Conservation (phyloP, 805 yeast genomes). For the Candida railenensis region DNA sequence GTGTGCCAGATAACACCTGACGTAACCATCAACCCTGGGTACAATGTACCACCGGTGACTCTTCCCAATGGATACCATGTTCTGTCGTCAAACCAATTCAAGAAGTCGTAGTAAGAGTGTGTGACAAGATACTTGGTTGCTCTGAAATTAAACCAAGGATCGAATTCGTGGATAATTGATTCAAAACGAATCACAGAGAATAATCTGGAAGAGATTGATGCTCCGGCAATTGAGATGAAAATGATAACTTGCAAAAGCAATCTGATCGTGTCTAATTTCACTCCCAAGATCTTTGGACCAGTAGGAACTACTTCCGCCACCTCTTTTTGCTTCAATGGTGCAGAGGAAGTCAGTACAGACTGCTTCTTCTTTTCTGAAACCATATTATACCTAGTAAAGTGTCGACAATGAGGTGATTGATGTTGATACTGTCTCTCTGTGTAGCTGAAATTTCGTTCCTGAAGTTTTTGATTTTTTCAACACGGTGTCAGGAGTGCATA, state of each 20-base stretch:
- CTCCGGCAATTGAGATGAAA: conserved; percentile 78
- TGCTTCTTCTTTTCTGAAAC: neutral
- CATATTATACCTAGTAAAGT: neutral
- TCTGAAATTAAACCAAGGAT: conserved; percentile 94
- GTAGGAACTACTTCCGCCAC: neutral
- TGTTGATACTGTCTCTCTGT: neutral
- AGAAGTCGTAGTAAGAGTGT: conserved; percentile 82
- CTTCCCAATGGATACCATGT: conserved; percentile 99
- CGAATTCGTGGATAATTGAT: conserved; percentile 95
- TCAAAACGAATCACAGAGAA: conserved; percentile 97
- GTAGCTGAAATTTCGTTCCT: neutral
- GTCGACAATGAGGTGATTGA: neutral
- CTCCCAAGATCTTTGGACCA: conserved; percentile 23
- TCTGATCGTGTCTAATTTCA: conserved; percentile 36
- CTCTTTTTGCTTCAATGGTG: neutral
- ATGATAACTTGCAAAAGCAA: conserved; percentile 62
- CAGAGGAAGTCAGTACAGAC: neutral
- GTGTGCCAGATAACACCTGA: conserved; percentile 85
- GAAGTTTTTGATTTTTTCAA: neutral
- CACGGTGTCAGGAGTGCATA: conserved; percentile 6
- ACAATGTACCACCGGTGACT: conserved; percentile 97
- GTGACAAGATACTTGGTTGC: conserved; percentile 91
- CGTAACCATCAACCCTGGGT: conserved; percentile 98
- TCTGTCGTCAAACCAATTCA: conserved; percentile 98
- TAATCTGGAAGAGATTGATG: conserved; percentile 87